Evolutionary conservation across 306 rosid genomes (phyloP).

Genomic region (Elaeagnus macrophylla): DNA sequence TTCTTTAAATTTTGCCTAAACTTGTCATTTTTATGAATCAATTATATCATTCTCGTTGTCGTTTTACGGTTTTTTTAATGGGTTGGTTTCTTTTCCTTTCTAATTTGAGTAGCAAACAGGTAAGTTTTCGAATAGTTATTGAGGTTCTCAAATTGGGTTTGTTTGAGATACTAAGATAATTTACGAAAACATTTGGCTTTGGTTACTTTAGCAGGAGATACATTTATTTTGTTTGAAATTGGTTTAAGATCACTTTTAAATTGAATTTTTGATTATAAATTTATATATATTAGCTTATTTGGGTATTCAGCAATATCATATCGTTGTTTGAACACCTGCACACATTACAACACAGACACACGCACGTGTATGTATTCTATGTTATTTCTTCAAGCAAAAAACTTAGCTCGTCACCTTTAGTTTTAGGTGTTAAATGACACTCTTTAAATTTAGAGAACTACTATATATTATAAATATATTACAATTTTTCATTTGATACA

Average conservation of each 20-base stretch:
- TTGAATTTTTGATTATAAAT: neutral
- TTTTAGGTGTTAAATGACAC: neutral
- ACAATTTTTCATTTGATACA: no score
- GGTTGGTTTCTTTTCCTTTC: neutral
- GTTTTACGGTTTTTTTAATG: constrained; percentile 1
- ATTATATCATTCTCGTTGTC: neutral
- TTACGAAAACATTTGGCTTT: neutral
- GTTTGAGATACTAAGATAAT: neutral
- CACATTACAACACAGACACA: constrained; percentile 1
- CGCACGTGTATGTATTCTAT: neutral
- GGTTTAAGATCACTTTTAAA: neutral
- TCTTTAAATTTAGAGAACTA: no score
- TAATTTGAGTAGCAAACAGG: neutral
- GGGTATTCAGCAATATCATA: constrained; percentile 6
- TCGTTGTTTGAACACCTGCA: neutral
- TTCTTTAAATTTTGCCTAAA: neutral
- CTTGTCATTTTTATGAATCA: neutral
- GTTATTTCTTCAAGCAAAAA: neutral
- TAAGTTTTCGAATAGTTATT: neutral
- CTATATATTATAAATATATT: no score
- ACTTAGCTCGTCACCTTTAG: neutral
- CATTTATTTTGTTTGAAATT: neutral
- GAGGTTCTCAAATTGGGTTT: neutral
- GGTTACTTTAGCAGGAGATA: neutral
- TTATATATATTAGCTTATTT: constrained; percentile 1